phyloP scores from a whole-genome alignment of 2,329 filamentous ascomycete genomes.

The Beauveria sp. region DNA sequence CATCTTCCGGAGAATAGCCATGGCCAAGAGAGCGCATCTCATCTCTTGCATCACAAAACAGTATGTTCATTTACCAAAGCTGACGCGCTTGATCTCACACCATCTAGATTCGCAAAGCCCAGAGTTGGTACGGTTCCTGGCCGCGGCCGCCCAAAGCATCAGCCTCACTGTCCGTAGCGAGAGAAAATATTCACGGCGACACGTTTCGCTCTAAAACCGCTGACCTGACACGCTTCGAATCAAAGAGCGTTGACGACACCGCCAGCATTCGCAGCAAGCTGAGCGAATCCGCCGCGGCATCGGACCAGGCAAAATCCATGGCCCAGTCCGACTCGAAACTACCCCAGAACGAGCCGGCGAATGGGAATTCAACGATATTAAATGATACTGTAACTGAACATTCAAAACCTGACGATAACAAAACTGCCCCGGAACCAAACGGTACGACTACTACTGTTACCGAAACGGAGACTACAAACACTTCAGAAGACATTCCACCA shows the following conservation, averaged over 20 bases:
- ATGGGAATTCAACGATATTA: neutral
- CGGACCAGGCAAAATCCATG: conserved; percentile 12
- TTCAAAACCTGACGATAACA: neutral
- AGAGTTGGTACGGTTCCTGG: conserved; percentile 59
- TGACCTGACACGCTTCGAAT: conserved; percentile 46
- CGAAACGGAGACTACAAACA: neutral
- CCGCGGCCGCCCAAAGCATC: conserved; percentile 47
- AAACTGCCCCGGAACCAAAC: neutral
- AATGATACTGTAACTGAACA: neutral
- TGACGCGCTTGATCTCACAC: conserved; percentile 4
- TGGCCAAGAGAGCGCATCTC: neutral
- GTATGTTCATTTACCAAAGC: neutral
- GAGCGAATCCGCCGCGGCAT: neutral
- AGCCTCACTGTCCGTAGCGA: conserved; percentile 52
- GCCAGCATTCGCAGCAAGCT: conserved; percentile 22
- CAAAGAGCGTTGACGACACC: conserved; percentile 29
- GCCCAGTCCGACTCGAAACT: neutral
- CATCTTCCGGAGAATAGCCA: neutral
- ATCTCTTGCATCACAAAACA: conserved; percentile 12
- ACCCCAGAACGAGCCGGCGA: neutral
- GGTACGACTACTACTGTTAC: neutral
- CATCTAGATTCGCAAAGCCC: conserved; percentile 40
- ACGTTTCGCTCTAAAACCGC: conserved; percentile 39
- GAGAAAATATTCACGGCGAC: conserved; percentile 53
- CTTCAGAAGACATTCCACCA: neutral